Evolutionary conservation across 441 rosid genomes (phyloP).

Genomic region (Macaranga tanarius): DNA sequence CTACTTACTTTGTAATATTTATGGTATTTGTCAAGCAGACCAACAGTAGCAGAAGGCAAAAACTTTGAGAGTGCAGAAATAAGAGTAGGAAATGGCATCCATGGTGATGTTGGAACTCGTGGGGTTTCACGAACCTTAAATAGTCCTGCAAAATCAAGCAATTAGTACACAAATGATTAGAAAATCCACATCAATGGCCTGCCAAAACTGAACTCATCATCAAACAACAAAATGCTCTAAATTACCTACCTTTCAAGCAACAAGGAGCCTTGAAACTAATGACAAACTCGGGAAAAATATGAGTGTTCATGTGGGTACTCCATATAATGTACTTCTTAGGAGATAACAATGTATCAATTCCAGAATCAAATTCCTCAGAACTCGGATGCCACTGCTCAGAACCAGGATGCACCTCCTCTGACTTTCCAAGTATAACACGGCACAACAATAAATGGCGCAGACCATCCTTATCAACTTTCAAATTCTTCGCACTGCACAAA

Average conservation of each 20-base stretch:
- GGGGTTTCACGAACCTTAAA: constrained; percentile 21
- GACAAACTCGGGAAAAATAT: constrained; percentile 60
- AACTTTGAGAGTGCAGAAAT: constrained; percentile 60
- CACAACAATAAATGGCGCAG: constrained; percentile 62
- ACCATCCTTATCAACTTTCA: constrained; percentile 48
- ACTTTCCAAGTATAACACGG: constrained; percentile 61
- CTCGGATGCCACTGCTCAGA: constrained; percentile 54
- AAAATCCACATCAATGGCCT: neutral
- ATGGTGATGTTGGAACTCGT: constrained; percentile 55
- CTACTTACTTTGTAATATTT: constrained; percentile 52
- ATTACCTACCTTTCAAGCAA: constrained; percentile 43
- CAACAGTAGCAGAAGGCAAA: constrained; percentile 43
- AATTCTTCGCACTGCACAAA: constrained; percentile 42
- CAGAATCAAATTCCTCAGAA: constrained; percentile 63
- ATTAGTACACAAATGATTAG: constrained; percentile 4
- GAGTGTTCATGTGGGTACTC: constrained; percentile 67
- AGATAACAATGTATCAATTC: constrained; percentile 47
- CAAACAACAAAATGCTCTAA: neutral
- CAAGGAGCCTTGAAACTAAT: constrained; percentile 58
- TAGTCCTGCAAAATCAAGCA: constrained; percentile 38
- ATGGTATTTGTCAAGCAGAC: constrained; percentile 49
- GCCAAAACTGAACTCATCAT: neutral
- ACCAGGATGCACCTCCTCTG: constrained; percentile 59
- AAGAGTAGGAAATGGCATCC: constrained; percentile 72
- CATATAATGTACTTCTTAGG: constrained; percentile 72